Conservation (phyloP, 1,139 yeast genomes). For the Suhomyces wounanorum region DNA sequence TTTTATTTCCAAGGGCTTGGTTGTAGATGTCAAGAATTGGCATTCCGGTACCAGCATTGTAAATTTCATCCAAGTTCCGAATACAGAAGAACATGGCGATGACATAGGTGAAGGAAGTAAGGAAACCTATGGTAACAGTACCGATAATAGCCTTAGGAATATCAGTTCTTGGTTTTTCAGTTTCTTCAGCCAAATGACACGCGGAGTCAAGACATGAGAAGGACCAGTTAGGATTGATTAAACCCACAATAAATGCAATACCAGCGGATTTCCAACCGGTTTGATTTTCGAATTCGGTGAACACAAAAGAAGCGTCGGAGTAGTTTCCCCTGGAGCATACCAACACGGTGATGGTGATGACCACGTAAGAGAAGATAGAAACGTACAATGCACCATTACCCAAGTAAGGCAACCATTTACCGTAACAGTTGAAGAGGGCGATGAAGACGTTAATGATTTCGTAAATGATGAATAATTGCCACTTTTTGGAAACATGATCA, state of each 20-base stretch:
- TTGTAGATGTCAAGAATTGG: conserved; percentile 64
- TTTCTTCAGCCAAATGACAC: conserved; percentile 71
- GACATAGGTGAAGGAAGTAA: conserved; percentile 59
- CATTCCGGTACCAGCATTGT: conserved; percentile 53
- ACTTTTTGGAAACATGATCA: conserved; percentile 43
- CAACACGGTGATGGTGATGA: conserved; percentile 58
- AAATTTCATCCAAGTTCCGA: conserved; percentile 48
- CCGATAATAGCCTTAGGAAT: conserved; percentile 66
- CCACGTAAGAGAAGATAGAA: conserved; percentile 54
- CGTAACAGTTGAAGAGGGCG: conserved; percentile 57
- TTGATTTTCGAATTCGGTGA: conserved; percentile 58
- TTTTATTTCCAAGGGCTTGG: conserved; percentile 56
- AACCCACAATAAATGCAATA: conserved; percentile 65
- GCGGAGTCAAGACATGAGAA: conserved; percentile 71
- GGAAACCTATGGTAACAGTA: conserved; percentile 66
- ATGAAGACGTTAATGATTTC: conserved; percentile 43
- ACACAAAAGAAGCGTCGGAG: conserved; percentile 60
- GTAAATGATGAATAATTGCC: conserved; percentile 62
- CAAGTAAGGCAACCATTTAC: conserved; percentile 54
- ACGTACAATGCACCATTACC: conserved; percentile 56
- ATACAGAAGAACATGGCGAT: conserved; percentile 66
- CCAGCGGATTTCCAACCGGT: conserved; percentile 67
- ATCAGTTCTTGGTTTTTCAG: conserved; percentile 56
- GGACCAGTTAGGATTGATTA: conserved; percentile 70
- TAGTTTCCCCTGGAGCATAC: conserved; percentile 57